Percentiles rank a stretch among this genome's conserved stretches.
These are phyloP conservation scores for Lotmaria passim DNA, from an alignment of 208 protist genomes.

Conservation along the genomic window DNA sequence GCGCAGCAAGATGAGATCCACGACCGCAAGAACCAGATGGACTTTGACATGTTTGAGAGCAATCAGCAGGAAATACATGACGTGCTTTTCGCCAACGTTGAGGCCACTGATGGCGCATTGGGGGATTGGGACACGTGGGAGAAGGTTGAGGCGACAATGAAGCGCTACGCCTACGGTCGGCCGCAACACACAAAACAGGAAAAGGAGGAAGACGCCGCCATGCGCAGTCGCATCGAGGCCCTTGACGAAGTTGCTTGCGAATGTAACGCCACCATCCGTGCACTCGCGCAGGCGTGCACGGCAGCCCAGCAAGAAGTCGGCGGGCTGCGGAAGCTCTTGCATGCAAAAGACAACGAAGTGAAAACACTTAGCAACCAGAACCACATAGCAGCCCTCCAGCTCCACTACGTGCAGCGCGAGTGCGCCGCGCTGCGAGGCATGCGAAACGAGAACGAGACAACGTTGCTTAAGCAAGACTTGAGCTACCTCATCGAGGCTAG, in stretches of 20 bases:
- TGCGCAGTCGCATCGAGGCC: conserved; percentile 41
- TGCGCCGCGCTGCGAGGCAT: conserved; percentile 27
- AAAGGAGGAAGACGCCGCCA: conserved; percentile 23
- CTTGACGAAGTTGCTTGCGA: conserved; percentile 25
- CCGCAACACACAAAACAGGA: conserved; percentile 30
- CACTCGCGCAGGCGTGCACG: conserved; percentile 27
- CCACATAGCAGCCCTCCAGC: conserved; percentile 48
- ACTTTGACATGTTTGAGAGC: conserved; percentile 58
- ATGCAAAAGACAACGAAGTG: conserved; percentile 59
- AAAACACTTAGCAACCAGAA: conserved; percentile 46
- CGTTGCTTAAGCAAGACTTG: conserved; percentile 50
- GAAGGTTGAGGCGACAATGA: conserved; percentile 63
- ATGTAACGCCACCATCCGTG: conserved; percentile 13
- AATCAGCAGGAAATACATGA: conserved; percentile 71
- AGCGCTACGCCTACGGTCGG: conserved; percentile 73
- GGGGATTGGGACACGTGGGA: conserved; percentile 88
- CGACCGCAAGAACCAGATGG: conserved; percentile 53
- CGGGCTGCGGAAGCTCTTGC: conserved; percentile 56
- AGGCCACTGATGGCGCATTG: conserved; percentile 34
- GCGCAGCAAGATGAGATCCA: conserved; percentile 63
- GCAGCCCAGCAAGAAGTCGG: conserved; percentile 57
- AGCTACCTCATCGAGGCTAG: conserved; percentile 73
- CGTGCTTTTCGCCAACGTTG: conserved; percentile 52
- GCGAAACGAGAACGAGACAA: conserved; percentile 25
- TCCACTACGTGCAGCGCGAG: conserved; percentile 61